A percentile compares a stretch with the other conserved stretches of the same genome.
Evolutionary conservation across 2,329 filamentous ascomycete genomes (phyloP).

Genomic region (Stachybotrys chlorohalonatus): DNA sequence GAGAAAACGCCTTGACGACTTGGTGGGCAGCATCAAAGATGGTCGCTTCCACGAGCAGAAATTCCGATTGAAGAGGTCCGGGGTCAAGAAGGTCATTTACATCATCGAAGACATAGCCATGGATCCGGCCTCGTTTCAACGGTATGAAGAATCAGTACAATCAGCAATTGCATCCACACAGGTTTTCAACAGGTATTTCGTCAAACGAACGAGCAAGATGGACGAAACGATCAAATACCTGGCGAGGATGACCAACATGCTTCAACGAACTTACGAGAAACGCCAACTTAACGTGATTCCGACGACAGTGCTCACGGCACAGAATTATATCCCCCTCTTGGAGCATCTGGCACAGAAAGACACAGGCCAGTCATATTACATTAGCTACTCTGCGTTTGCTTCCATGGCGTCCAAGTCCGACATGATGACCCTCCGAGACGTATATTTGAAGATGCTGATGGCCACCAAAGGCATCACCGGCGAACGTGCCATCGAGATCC

Average conservation of each 20-base stretch:
- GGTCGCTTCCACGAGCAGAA: slow-evolving; percentile 80
- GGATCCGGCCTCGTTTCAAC: slow-evolving; percentile 40
- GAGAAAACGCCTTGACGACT: slow-evolving; percentile 70
- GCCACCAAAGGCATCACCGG: slow-evolving; percentile 66
- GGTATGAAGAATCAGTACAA: slow-evolving; percentile 57
- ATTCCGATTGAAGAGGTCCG: slow-evolving; percentile 64
- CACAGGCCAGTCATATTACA: slow-evolving; percentile 42
- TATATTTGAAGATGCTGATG: slow-evolving; percentile 83
- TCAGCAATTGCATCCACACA: slow-evolving; percentile 70
- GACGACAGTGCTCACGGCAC: slow-evolving; percentile 49
- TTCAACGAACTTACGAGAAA: slow-evolving; percentile 56
- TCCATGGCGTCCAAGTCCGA: slow-evolving; percentile 68
- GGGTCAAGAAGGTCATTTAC: slow-evolving; percentile 69
- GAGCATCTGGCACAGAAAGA: slow-evolving; percentile 46
- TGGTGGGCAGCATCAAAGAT: slow-evolving; percentile 74
- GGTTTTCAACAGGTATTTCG: slow-evolving; percentile 69
- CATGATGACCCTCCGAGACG: slow-evolving; percentile 61
- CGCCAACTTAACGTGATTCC: slow-evolving; percentile 55
- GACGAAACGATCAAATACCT: slow-evolving; percentile 74
- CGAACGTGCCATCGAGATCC: slow-evolving; percentile 72
- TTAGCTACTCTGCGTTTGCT: slow-evolving; percentile 64
- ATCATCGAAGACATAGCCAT: slow-evolving; percentile 66
- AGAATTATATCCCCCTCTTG: slow-evolving; percentile 58
- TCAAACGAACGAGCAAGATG: slow-evolving; percentile 66
- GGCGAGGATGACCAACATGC: slow-evolving; percentile 58